These are phyloP conservation scores for Salix koriyanagi DNA, from an alignment of 345 rosid species.

Conservation along the genomic window DNA sequence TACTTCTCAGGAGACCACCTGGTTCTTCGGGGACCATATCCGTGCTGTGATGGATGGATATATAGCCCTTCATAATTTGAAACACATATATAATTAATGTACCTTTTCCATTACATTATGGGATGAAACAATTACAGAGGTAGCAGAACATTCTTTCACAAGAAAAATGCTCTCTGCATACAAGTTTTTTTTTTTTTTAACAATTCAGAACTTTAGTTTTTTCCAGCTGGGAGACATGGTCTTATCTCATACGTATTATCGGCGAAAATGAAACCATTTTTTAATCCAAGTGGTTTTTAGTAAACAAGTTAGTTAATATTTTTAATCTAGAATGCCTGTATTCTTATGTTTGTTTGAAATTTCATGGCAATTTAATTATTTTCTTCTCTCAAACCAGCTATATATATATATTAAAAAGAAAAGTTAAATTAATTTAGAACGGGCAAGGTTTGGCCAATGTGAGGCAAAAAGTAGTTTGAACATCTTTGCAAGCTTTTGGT, in stretches of 20 bases:
- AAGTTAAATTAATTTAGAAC: too few species aligned
- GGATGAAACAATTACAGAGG: background rate
- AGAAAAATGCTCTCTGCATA: background rate
- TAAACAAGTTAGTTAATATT: too few species aligned
- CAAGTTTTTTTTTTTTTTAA: too few species aligned
- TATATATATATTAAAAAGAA: too few species aligned
- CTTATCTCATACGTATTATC: background rate
- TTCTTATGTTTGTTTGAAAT: background rate
- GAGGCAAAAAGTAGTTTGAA: too few species aligned
- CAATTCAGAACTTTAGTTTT: background rate
- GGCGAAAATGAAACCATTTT: background rate
- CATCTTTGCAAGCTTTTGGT: too few species aligned
- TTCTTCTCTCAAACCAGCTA: background rate
- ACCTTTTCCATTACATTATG: background rate
- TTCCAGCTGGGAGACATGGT: background rate
- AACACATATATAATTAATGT: background rate
- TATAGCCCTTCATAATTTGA: too few species aligned
- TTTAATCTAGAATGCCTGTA: background rate
- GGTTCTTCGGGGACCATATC: slow-evolving; percentile 15
- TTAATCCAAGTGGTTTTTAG: too few species aligned
- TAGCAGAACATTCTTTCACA: slow-evolving; percentile 10
- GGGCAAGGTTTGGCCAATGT: too few species aligned
- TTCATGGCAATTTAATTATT: background rate
- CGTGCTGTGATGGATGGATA: background rate
- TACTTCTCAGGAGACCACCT: background rate